These are phyloP conservation scores for Komagataella mondaviorum DNA, from an alignment of 805 yeast genomes.

Conservation along the genomic window DNA sequence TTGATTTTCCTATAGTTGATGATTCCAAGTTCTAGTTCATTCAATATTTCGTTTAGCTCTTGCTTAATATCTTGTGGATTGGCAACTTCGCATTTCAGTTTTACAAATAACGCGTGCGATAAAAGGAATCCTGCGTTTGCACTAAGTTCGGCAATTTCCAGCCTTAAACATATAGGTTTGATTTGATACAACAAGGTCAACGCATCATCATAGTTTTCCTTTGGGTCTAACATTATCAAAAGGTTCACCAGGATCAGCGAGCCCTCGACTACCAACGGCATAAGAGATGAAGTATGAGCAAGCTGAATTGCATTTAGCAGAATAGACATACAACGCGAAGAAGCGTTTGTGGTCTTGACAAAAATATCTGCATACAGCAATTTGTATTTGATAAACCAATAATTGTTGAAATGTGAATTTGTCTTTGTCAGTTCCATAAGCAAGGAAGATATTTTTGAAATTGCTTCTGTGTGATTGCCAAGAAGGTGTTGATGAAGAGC, in stretches of 20 bases:
- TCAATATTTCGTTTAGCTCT: constrained; percentile 18
- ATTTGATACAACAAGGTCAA: constrained; percentile 22
- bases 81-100: constrained; percentile 6
- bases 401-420: constrained; percentile 19
- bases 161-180: constrained; percentile 30
- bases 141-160: constrained; percentile 22
- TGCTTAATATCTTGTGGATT: not conserved
- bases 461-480: constrained; percentile 11
- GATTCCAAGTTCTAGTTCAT: constrained; percentile 27
- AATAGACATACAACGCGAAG: constrained; percentile 29
- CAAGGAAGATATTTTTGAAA: constrained; percentile 10
- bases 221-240: constrained; percentile 22
- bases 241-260: constrained; percentile 30
- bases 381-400: constrained; percentile 31
- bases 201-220: constrained; percentile 25
- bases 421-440: constrained; percentile 10
- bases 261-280: constrained; percentile 28
- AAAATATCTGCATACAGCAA: constrained; percentile 32
- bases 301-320: constrained; percentile 34
- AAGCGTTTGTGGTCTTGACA: constrained; percentile 14
- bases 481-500: constrained; percentile 9
- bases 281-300: constrained; percentile 32
- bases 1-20: constrained; percentile 26
- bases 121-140: constrained; percentile 23
- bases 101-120: constrained; percentile 13